These are phyloP conservation scores for bread wheat (Triticum aestivum) DNA, from an alignment of 176 grass and related monocot genomes.

Conservation along the genomic window IWGSC_CS_RefSeq_v2.1 NC_057798.1:511812279-511812778, in stretches of 20 bases:
- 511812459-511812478: neutral
- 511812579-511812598: neutral
- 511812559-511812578: neutral
- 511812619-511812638: neutral
- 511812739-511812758: neutral
- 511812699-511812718: neutral
- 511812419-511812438: too few relatives aligned
- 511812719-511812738: neutral
- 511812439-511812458: too few relatives aligned
- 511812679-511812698: slow-evolving; percentile 16
- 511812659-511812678: neutral
- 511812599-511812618: neutral
- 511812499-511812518: too few relatives aligned
- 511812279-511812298: too few relatives aligned
- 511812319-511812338: too few relatives aligned
- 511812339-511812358: too few relatives aligned
- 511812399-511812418: too few relatives aligned
- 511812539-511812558: neutral
- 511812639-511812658: neutral
- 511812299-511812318: too few relatives aligned
- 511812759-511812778: neutral
- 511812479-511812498: neutral
- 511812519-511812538: neutral
- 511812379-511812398: too few relatives aligned
- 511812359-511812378: too few relatives aligned